phyloP scores from a whole-genome alignment of 768 basidiomycete genomes.

The Auriscalpium vulgare region DNA sequence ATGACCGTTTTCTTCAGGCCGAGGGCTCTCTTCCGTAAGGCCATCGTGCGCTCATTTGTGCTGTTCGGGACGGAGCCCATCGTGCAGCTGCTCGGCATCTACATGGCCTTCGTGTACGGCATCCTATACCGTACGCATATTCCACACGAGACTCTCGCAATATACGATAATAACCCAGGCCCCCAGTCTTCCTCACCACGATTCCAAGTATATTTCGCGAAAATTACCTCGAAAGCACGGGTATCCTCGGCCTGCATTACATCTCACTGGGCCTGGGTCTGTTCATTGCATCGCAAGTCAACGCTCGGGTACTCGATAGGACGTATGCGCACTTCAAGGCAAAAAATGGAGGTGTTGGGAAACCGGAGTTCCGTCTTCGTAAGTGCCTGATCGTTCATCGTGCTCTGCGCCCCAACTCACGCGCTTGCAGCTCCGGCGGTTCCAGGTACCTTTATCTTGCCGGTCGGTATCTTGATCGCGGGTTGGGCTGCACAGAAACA shows the following conservation, averaged over 20 bases:
- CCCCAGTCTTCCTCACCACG: constrained; percentile 55
- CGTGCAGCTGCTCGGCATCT: constrained; percentile 56
- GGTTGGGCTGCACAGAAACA: constrained; percentile 60
- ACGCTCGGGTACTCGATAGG: constrained; percentile 49
- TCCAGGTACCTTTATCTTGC: constrained; percentile 49
- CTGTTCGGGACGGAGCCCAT: constrained; percentile 58
- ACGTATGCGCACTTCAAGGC: constrained; percentile 44
- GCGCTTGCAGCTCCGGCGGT: constrained; percentile 43
- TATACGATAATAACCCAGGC: not conserved
- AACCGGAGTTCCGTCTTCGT: constrained; percentile 49
- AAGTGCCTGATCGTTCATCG: constrained; percentile 1
- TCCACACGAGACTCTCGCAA: not conserved
- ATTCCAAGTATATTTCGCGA: constrained; percentile 51
- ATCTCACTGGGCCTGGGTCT: constrained; percentile 62
- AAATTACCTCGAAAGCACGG: constrained; percentile 44
- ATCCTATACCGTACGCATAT: constrained; percentile 8
- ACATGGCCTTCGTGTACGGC: constrained; percentile 63
- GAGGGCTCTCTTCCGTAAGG: constrained; percentile 40
- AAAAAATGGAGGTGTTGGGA: constrained; percentile 44
- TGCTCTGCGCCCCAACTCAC: not conserved
- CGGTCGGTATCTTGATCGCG: constrained; percentile 56
- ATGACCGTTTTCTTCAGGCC: constrained; percentile 29
- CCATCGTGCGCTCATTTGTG: constrained; percentile 58
- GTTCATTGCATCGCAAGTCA: constrained; percentile 37
- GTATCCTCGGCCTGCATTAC: constrained; percentile 63